phyloP scores from a whole-genome alignment of 352 stramenopile genomes.

The Pythium apleroticum region DNA sequence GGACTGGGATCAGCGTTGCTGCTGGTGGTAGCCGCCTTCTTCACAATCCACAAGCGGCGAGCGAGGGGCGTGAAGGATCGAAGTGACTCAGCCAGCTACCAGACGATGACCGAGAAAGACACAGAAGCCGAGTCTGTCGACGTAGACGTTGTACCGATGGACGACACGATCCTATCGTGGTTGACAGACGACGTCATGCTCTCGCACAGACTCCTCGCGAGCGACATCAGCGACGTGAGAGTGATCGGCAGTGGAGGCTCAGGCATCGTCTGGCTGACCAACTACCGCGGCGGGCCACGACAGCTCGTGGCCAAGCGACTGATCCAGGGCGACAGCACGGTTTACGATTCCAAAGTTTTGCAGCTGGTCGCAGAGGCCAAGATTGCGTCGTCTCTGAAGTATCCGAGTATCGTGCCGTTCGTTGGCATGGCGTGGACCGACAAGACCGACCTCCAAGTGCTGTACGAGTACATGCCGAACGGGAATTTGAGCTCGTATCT shows the following conservation, averaged over 20 bases:
- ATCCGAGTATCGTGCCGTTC: background rate
- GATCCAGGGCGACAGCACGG: background rate
- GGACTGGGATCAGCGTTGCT: background rate
- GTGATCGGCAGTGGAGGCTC: background rate
- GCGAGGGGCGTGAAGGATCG: background rate
- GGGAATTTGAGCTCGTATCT: background rate
- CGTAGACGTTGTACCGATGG: too few relatives aligned
- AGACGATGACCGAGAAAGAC: background rate
- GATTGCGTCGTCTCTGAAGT: background rate
- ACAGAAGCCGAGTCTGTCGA: background rate
- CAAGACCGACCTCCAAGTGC: background rate
- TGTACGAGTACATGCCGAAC: background rate
- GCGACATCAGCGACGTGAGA: background rate
- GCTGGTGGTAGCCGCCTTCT: background rate
- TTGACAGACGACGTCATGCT: slow-evolving; percentile 1
- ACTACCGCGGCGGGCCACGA: background rate
- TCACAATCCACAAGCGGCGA: background rate
- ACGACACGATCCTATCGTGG: background rate
- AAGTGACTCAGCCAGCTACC: background rate
- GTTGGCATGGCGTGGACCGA: background rate
- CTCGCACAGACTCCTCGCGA: background rate
- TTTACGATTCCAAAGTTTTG: background rate
- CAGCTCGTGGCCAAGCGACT: background rate
- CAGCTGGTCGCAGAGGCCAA: background rate
- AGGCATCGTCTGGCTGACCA: background rate